phyloP scores from a whole-genome alignment of 768 basidiomycete species.

The Strobilomyces confusus region DNA sequence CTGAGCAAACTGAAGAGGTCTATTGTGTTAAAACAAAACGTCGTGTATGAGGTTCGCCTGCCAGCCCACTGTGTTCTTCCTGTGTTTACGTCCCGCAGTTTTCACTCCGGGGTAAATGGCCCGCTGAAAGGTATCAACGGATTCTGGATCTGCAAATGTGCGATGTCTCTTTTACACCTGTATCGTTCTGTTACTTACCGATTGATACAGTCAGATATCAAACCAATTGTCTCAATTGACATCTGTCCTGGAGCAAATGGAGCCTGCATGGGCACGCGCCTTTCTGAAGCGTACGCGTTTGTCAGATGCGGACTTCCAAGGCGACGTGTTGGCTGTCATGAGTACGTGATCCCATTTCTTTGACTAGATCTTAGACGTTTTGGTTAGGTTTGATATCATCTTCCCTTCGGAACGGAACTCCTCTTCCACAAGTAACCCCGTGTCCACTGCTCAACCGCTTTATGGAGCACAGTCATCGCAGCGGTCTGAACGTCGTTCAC shows the following conservation, averaged over 20 bases:
- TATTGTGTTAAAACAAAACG: slow-evolving; percentile 50
- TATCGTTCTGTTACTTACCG: neutral
- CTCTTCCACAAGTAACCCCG: slow-evolving; percentile 85
- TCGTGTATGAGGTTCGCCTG: slow-evolving; percentile 57
- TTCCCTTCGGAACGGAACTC: slow-evolving; percentile 64
- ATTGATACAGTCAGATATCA: slow-evolving; percentile 52
- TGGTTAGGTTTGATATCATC: slow-evolving; percentile 68
- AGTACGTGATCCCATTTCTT: slow-evolving; percentile 38
- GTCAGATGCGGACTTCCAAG: slow-evolving; percentile 76
- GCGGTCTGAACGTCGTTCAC: slow-evolving; percentile 61
- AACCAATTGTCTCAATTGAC: slow-evolving; percentile 69
- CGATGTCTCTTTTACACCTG: slow-evolving; percentile 13
- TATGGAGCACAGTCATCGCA: slow-evolving; percentile 38
- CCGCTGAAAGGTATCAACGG: slow-evolving; percentile 68
- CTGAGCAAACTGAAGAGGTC: slow-evolving; percentile 69
- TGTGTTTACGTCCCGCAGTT: slow-evolving; percentile 40
- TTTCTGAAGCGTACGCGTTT: slow-evolving; percentile 73
- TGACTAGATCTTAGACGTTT: neutral
- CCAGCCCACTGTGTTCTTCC: neutral
- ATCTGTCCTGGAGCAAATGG: slow-evolving; percentile 68
- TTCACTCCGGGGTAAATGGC: slow-evolving; percentile 76
- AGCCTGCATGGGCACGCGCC: slow-evolving; percentile 73
- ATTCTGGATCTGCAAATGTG: slow-evolving; percentile 68
- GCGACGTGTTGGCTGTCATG: slow-evolving; percentile 79
- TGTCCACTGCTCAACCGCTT: slow-evolving; percentile 56